Evolutionary conservation across 441 rosid species (phyloP).

Genomic region (Heliophila coronopifolia): DNA sequence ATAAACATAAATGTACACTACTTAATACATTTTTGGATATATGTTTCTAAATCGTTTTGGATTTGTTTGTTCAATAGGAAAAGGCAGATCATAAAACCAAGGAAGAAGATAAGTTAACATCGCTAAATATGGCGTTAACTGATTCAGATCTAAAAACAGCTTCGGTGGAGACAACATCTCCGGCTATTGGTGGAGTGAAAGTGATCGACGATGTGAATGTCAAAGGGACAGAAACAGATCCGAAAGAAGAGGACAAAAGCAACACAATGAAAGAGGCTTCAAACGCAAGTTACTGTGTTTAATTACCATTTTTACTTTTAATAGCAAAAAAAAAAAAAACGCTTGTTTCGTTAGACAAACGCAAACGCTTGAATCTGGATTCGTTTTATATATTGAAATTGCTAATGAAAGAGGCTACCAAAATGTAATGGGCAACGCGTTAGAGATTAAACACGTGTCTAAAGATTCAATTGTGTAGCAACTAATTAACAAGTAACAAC

Average conservation of each 20-base stretch:
- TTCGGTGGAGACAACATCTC: neutral
- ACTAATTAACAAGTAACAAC: too few relatives aligned
- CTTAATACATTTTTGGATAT: neutral
- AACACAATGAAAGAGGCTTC: neutral
- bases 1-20: neutral
- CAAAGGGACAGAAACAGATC: constrained; percentile 12
- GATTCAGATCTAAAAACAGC: constrained; percentile 13
- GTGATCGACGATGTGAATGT: neutral
- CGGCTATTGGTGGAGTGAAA: neutral
- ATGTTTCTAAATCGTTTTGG: neutral
- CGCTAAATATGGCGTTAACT: neutral
- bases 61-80: neutral
- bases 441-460: too few relatives aligned
- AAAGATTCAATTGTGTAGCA: too few relatives aligned
- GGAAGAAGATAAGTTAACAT: constrained; percentile 6
- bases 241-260: constrained; percentile 1
- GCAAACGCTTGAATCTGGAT: neutral
- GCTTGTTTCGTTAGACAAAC: neutral
- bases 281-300: neutral
- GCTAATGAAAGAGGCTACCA: too few relatives aligned
- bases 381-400: neutral
- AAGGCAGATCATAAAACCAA: constrained; percentile 7
- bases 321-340: neutral
- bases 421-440: too few relatives aligned
- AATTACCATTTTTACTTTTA: too few relatives aligned